These are phyloP conservation scores for Mycena polygramma DNA, from an alignment of 768 basidiomycete genomes.

Conservation along the genomic window DNA sequence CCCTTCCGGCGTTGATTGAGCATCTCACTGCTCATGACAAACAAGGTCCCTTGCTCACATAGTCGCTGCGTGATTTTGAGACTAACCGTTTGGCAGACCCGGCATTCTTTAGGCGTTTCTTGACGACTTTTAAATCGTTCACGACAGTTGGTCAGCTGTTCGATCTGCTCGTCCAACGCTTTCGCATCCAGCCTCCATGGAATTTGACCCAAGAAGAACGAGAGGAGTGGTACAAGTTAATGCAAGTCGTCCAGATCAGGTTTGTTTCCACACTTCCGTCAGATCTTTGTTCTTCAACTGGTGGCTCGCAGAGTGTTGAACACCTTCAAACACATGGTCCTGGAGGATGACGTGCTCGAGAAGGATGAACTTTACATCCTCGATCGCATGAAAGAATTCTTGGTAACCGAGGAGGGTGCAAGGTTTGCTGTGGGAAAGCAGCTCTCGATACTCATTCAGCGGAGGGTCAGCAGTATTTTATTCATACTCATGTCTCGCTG, in stretches of 20 bases:
- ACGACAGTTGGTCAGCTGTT: slow-evolving; percentile 87
- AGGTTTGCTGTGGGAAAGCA: slow-evolving; percentile 81
- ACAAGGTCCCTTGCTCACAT: slow-evolving; percentile 65
- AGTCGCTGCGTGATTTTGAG: slow-evolving; percentile 19
- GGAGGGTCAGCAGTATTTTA: slow-evolving; percentile 69
- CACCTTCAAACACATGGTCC: slow-evolving; percentile 89
- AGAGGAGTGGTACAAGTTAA: slow-evolving; percentile 85
- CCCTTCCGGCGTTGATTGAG: slow-evolving; percentile 87
- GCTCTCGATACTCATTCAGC: slow-evolving; percentile 79
- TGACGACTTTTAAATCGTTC: slow-evolving; percentile 97
- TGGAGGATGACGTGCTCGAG: slow-evolving; percentile 85
- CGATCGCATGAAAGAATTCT: slow-evolving; percentile 85
- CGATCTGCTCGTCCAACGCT: slow-evolving; percentile 83
- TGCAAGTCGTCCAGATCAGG: slow-evolving; percentile 89
- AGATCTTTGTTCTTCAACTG: too few species aligned
- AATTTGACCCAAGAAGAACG: slow-evolving; percentile 71
- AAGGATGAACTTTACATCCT: slow-evolving; percentile 89
- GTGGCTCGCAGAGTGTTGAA: slow-evolving; percentile 79
- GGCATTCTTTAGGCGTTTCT: slow-evolving; percentile 87
- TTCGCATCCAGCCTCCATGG: slow-evolving; percentile 80
- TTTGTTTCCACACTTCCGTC: slow-evolving; percentile 53
- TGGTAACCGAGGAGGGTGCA: slow-evolving; percentile 73
- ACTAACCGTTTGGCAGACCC: slow-evolving; percentile 63
- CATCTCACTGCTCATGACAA: slow-evolving; percentile 92
- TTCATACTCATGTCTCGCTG: slow-evolving; percentile 11